Conservation (phyloP, 2,329 filamentous ascomycete species). For the Claviceps citrina region DNA sequence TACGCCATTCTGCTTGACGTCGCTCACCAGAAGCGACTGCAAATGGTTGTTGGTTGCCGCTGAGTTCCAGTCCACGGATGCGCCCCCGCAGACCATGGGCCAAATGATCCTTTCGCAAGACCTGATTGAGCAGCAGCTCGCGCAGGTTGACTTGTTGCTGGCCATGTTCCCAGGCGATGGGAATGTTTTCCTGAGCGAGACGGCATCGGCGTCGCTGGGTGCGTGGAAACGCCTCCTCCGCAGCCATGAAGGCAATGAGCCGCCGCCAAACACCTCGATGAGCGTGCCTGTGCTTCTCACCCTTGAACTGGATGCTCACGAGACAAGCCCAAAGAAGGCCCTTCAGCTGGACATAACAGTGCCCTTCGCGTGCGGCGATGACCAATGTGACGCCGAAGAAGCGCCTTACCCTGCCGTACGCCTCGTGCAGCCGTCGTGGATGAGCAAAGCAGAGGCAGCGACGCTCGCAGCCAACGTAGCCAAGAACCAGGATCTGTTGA, state of each 20-base stretch:
- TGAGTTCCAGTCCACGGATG: not conserved
- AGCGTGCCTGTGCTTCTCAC: conserved; percentile 14
- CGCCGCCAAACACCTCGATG: conserved; percentile 1
- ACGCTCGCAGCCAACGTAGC: conserved; percentile 25
- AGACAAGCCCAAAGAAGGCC: conserved; percentile 1
- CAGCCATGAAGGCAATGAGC: conserved; percentile 12
- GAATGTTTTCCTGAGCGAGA: conserved; percentile 16
- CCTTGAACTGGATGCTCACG: conserved; percentile 8
- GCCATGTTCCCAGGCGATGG: conserved; percentile 33
- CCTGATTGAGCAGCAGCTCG: conserved; percentile 31
- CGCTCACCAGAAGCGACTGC: not conserved
- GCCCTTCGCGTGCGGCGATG: conserved; percentile 13
- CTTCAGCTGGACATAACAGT: conserved; percentile 22
- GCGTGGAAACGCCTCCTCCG: conserved; percentile 9
- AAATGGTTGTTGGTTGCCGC: not conserved
- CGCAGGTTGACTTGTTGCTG: conserved; percentile 33
- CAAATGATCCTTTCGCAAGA: conserved; percentile 22
- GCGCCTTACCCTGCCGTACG: conserved; percentile 25
- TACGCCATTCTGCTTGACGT: not conserved
- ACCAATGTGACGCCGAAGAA: conserved; percentile 2
- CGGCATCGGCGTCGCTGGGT: conserved; percentile 3
- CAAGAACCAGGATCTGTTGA: conserved; percentile 26
- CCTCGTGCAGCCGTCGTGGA: conserved; percentile 30
- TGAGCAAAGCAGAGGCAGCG: conserved; percentile 32
- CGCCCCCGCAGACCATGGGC: not conserved